Evolutionary conservation across 1,284 basidiomycete genomes (phyloP).

Genomic region (Austroboletus olivaceoglutinosus): DNA sequence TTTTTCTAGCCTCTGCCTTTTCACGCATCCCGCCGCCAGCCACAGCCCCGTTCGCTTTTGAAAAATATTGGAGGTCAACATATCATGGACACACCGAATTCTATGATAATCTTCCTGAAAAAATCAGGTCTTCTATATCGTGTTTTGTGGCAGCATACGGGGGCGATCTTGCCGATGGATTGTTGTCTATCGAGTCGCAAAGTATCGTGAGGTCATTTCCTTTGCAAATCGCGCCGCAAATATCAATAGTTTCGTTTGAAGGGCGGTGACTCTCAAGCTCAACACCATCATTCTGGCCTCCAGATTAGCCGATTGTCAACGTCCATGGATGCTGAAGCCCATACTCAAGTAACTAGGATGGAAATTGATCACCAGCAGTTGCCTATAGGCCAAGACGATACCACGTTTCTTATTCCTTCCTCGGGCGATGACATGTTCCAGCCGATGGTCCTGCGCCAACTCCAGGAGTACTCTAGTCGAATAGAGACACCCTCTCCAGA

Average conservation of each 20-base stretch:
- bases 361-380: neutral
- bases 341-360: neutral
- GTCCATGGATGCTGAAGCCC: neutral
- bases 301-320: neutral
- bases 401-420: too few relatives aligned
- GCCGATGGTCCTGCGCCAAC: constrained; percentile 16
- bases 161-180: constrained; percentile 41
- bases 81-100: constrained; percentile 42
- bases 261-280: constrained; percentile 7
- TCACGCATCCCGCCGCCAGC: constrained; percentile 44
- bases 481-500: neutral
- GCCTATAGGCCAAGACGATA: constrained; percentile 8
- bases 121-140: constrained; percentile 39
- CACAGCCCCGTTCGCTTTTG: constrained; percentile 49
- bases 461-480: constrained; percentile 18
- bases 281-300: neutral
- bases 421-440: constrained; percentile 5
- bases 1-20: constrained; percentile 49
- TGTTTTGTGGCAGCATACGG: constrained; percentile 41
- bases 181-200: constrained; percentile 39
- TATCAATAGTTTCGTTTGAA: constrained; percentile 17
- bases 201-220: constrained; percentile 31
- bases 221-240: constrained; percentile 8
- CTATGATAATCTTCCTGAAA: constrained; percentile 34
- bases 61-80: constrained; percentile 48